These are phyloP conservation scores for Talaromyces trachyspermus DNA, from an alignment of 495 filamentous ascomycete genomes.

Conservation along the genomic window DNA sequence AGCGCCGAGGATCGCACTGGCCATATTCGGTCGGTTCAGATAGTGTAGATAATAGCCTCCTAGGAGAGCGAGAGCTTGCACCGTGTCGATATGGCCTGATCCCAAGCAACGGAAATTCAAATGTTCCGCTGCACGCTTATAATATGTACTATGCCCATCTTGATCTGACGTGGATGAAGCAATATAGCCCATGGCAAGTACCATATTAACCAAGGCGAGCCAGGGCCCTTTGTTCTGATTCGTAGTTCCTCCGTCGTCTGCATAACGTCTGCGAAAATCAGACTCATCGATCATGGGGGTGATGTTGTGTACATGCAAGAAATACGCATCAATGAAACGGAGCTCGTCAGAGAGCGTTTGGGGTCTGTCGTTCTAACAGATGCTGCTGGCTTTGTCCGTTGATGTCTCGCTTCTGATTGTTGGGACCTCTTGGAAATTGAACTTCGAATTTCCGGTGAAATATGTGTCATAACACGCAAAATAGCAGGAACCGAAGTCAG, in stretches of 20 bases:
- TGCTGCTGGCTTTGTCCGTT: constrained; percentile 10
- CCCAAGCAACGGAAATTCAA: constrained; percentile 59
- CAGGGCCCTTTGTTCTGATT: constrained; percentile 53
- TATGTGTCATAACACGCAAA: constrained; percentile 23
- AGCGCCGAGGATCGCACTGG: constrained; percentile 38
- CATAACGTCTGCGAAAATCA: constrained; percentile 45
- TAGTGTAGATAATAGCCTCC: constrained; percentile 68
- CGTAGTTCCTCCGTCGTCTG: constrained; percentile 31
- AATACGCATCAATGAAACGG: constrained; percentile 61
- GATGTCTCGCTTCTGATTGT: constrained; percentile 22
- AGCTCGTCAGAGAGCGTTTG: constrained; percentile 2
- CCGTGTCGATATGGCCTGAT: constrained; percentile 55
- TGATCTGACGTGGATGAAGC: constrained; percentile 14
- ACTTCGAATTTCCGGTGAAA: not conserved
- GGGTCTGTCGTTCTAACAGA: constrained; percentile 2
- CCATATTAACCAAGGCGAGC: constrained; percentile 65
- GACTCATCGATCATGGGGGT: constrained; percentile 65
- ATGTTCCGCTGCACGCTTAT: constrained; percentile 53
- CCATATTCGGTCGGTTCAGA: constrained; percentile 64
- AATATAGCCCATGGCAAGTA: constrained; percentile 65
- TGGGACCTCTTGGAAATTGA: not conserved
- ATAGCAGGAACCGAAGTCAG: constrained; percentile 55
- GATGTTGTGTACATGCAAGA: constrained; percentile 58
- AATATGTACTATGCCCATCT: constrained; percentile 30
- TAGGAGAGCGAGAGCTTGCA: constrained; percentile 58